These are phyloP conservation scores for Ambrosia hybrid DNA, from an alignment of 140 eudicot species.

Conservation along the genomic window DNA sequence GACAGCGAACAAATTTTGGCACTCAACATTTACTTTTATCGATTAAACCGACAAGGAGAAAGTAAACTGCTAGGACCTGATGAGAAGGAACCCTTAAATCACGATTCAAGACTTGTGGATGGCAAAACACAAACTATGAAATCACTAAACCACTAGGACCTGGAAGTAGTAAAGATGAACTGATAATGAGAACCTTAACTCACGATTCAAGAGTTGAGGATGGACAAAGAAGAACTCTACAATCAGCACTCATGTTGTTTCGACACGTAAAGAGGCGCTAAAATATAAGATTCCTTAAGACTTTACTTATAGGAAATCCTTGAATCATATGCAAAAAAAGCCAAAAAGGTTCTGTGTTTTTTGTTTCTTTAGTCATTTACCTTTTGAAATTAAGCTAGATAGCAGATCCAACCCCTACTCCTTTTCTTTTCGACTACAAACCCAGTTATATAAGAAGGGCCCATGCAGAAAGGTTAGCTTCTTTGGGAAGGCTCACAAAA, in stretches of 20 bases:
- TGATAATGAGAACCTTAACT: neutral
- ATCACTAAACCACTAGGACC: too few species aligned
- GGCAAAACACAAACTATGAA: neutral
- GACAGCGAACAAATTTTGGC: too few species aligned
- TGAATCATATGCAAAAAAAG: neutral
- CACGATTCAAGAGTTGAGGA: neutral
- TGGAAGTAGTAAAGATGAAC: neutral
- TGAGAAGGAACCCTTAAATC: neutral
- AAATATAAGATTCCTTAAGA: neutral
- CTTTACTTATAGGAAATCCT: neutral
- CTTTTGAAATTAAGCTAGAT: neutral
- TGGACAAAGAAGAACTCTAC: neutral
- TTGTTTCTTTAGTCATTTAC: constrained; percentile 3
- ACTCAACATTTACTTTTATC: too few species aligned
- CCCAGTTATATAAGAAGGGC: neutral
- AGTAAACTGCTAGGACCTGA: neutral
- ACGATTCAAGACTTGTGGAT: neutral
- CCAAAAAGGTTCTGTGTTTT: neutral
- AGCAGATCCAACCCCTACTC: neutral
- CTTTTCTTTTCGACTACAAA: neutral
- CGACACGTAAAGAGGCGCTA: neutral
- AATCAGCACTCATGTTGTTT: neutral
- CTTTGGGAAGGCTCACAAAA: neutral
- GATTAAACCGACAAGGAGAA: too few species aligned
- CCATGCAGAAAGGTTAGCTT: neutral